A percentile compares a stretch with the other conserved stretches of the same genome.
phyloP scores from a whole-genome alignment of 192 early-diverging fungal genomes.

The Chytriomyces sp. region DNA sequence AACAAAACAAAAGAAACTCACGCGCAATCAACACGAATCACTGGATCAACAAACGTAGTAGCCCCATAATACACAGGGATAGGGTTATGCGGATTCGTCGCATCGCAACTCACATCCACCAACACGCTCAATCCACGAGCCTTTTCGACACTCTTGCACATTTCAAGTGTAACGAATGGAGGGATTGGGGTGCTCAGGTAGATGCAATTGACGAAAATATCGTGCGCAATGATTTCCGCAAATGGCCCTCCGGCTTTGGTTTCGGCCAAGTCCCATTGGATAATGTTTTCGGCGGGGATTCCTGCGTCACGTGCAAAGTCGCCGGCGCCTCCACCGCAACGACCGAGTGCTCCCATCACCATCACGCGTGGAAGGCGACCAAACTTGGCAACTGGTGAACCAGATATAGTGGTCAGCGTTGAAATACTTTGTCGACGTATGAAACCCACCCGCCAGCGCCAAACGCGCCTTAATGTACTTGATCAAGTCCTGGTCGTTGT shows the following conservation, averaged over 20 bases:
- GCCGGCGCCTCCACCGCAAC: conserved; percentile 89
- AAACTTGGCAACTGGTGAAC: conserved; percentile 48
- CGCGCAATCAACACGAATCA: conserved; percentile 68
- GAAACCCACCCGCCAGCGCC: conserved; percentile 58
- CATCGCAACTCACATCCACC: conserved; percentile 94
- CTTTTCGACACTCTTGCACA: conserved; percentile 71
- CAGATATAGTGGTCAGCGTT: background rate
- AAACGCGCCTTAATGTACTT: conserved; percentile 70
- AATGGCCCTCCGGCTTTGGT: conserved; percentile 93
- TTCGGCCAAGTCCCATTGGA: conserved; percentile 96
- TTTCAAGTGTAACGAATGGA: conserved; percentile 87
- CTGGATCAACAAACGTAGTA: conserved; percentile 95
- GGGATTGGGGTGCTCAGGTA: conserved; percentile 92
- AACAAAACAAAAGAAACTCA: conserved; percentile 27
- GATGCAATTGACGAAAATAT: conserved; percentile 99
- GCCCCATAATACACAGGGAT: conserved; percentile 91
- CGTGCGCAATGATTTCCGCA: conserved; percentile 80
- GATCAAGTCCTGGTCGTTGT: conserved; percentile 82
- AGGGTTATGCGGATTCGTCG: conserved; percentile 97
- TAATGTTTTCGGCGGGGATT: conserved; percentile 83
- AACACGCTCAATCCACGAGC: conserved; percentile 80
- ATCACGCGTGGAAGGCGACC: conserved; percentile 80
- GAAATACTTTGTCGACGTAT: background rate
- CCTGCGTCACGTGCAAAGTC: conserved; percentile 83
- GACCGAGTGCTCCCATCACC: conserved; percentile 98